A percentile compares a stretch with the other conserved stretches of the same genome.
Evolutionary conservation across 1,139 yeast species (phyloP).

Genomic region (Dujonia santamariae): DNA sequence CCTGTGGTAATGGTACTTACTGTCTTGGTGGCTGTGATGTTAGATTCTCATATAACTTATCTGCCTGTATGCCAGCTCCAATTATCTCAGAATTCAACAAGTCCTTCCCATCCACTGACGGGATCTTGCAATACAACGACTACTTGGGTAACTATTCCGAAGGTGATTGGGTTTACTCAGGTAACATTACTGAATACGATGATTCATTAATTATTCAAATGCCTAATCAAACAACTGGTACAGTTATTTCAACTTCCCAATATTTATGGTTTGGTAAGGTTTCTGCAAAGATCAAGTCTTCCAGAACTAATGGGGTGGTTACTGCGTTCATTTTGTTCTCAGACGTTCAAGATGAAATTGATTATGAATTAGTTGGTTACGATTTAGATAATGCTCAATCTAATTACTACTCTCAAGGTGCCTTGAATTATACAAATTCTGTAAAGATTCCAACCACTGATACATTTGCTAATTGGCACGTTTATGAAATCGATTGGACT

Average conservation of each 20-base stretch:
- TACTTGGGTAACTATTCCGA: constrained; percentile 72
- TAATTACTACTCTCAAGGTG: constrained; percentile 77
- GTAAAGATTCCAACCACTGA: constrained; percentile 41
- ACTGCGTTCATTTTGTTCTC: constrained; percentile 84
- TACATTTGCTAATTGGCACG: constrained; percentile 70
- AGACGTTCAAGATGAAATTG: constrained; percentile 87
- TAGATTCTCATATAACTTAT: constrained; percentile 54
- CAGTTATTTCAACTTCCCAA: constrained; percentile 76
- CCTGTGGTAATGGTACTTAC: constrained; percentile 78
- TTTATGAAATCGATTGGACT: constrained; percentile 80
- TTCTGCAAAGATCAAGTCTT: constrained; percentile 64
- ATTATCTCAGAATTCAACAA: constrained; percentile 32
- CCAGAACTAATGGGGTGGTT: constrained; percentile 77
- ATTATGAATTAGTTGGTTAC: constrained; percentile 81
- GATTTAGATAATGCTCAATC: constrained; percentile 65
- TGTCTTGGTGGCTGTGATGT: constrained; percentile 87
- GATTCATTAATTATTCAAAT: constrained; percentile 65
- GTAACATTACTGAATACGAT: constrained; percentile 55
- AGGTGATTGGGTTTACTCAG: constrained; percentile 73
- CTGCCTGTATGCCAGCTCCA: constrained; percentile 70
- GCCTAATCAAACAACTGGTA: constrained; percentile 77
- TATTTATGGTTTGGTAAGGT: constrained; percentile 88
- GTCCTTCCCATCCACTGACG: constrained; percentile 32
- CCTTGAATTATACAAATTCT: constrained; percentile 63
- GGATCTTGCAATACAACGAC: constrained; percentile 30